Percentiles rank a stretch among this genome's conserved stretches.
Evolutionary conservation across 2,329 filamentous ascomycete species (phyloP).

Genomic region (Phialophora tarda): DNA sequence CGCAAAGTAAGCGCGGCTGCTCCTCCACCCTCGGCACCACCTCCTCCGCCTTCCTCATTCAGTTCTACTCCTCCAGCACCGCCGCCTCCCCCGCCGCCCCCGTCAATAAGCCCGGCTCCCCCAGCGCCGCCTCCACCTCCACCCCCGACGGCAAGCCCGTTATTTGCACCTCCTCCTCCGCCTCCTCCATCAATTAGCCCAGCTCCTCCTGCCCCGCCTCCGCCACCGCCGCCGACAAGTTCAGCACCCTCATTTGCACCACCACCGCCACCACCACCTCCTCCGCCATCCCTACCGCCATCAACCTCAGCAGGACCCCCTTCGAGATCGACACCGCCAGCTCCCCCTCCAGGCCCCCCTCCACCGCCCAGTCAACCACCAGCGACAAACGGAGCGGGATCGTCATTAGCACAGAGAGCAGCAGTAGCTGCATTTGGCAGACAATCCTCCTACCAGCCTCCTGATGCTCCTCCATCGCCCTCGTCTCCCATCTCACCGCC

Average conservation of each 20-base stretch:
- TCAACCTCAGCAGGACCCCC: slow-evolving; percentile 55
- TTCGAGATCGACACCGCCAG: slow-evolving; percentile 51
- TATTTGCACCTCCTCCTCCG: slow-evolving; percentile 49
- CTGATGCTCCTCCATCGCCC: slow-evolving; percentile 51
- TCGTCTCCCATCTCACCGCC: slow-evolving; percentile 50
- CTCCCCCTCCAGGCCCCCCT: slow-evolving; percentile 41
- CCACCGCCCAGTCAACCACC: slow-evolving; percentile 47
- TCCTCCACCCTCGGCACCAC: slow-evolving; percentile 58
- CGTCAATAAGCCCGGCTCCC: slow-evolving; percentile 51
- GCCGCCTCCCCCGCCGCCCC: slow-evolving; percentile 44
- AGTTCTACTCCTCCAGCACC: slow-evolving; percentile 52
- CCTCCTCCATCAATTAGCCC: slow-evolving; percentile 53
- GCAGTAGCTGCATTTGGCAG: slow-evolving; percentile 63
- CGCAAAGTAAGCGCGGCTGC: slow-evolving; percentile 53
- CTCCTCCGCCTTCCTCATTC: slow-evolving; percentile 50
- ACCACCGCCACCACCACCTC: slow-evolving; percentile 50
- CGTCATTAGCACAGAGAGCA: slow-evolving; percentile 63
- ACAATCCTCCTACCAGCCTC: slow-evolving; percentile 42
- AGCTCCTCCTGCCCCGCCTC: slow-evolving; percentile 49
- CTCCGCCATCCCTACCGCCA: slow-evolving; percentile 59
- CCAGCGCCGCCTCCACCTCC: slow-evolving; percentile 50
- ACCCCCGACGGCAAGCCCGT: slow-evolving; percentile 55
- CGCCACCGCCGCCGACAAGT: slow-evolving; percentile 48
- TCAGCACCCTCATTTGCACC: slow-evolving; percentile 31
- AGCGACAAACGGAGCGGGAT: slow-evolving; percentile 42